Evolutionary conservation across 192 early-diverging fungal species (phyloP).

Genomic region (Linderina pennispora): DNA sequence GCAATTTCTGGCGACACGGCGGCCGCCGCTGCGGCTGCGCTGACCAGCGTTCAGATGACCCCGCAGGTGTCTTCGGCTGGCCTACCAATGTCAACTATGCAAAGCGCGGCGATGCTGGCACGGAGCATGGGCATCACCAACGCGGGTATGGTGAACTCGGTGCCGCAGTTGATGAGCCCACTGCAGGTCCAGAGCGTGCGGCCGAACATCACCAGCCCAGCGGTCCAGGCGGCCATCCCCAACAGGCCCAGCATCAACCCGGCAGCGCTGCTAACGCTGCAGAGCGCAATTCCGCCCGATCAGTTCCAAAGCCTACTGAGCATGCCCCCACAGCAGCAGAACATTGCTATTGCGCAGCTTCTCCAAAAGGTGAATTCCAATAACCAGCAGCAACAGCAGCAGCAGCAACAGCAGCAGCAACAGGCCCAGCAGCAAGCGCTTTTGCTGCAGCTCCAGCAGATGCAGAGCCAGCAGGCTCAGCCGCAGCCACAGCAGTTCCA

Average conservation of each 20-base stretch:
- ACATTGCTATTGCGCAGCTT: constrained; percentile 1
- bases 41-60: constrained; percentile 9
- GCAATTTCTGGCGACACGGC: not conserved
- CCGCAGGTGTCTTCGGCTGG: constrained; percentile 13
- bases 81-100: constrained; percentile 9
- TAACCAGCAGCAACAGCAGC: not conserved
- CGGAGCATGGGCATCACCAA: constrained; percentile 1
- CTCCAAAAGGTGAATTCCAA: constrained; percentile 1
- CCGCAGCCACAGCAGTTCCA: constrained; percentile 7
- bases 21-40: constrained; percentile 1
- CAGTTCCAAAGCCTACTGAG: constrained; percentile 11
- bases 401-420: constrained; percentile 8
- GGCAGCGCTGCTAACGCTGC: constrained; percentile 1
- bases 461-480: constrained; percentile 9
- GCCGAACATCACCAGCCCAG: constrained; percentile 20
- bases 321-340: constrained; percentile 15
- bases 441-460: constrained; percentile 4
- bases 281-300: constrained; percentile 7
- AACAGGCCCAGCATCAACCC: constrained; percentile 2
- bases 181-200: constrained; percentile 22
- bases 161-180: constrained; percentile 33
- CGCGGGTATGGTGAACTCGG: not conserved
- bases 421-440: constrained; percentile 13
- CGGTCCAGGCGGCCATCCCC: constrained; percentile 2
- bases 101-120: constrained; percentile 7